Evolutionary conservation across 2,329 filamentous ascomycete species (phyloP), one percentile per base, ranked within the genome.

Genomic region (Cytospora schulzeri): DNA sequence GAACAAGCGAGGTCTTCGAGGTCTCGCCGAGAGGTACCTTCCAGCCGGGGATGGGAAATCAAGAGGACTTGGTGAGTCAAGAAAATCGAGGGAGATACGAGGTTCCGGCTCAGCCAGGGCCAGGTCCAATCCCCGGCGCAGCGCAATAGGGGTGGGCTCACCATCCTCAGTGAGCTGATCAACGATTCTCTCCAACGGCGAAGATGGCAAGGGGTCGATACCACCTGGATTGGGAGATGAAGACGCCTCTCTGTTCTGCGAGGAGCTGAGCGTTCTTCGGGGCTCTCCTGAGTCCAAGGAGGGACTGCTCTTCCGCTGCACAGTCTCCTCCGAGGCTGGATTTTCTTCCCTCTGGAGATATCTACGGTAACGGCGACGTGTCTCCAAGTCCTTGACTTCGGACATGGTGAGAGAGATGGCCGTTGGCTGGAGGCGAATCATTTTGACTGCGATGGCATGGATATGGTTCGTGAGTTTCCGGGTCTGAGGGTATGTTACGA

Each of bases 381-480:
- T 70, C 53, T 77, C 74, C 38, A 75, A 73, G 17, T 77, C 76
- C 63, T 77, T 75, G 57, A 81, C 76, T 68, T 82, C 80, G 15
- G 75, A 70, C 66, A 77, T 74, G 54, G 77, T 75, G 64, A 82
- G 62, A 33, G 72, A 73, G 57, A 81, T 74, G 4, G 73, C 70
- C 1, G 79, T 80, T 22, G 77, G 76, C 29, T 68, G 67, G 61
- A 79, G 73, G 58, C 79, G 78, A 29, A 82, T 67, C 80, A 82
- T 82, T 12, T 60, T 71, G 66, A 11, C 19, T 12, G 28, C n/a
- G 28, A 54, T 31, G 19, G 50, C 31, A 29, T 45, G 48, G 19
- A 41, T n/a, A 35, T 48, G 22, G 41, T 48, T 8, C 8, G 45
- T 4, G 5, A 8, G n/a, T 22, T 24, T 4, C 24, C 6, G 24